A percentile compares a stretch with the other conserved stretches of the same genome.
Conservation (phyloP, 768 basidiomycete species). For the Exsudoporus frostii region DNA sequence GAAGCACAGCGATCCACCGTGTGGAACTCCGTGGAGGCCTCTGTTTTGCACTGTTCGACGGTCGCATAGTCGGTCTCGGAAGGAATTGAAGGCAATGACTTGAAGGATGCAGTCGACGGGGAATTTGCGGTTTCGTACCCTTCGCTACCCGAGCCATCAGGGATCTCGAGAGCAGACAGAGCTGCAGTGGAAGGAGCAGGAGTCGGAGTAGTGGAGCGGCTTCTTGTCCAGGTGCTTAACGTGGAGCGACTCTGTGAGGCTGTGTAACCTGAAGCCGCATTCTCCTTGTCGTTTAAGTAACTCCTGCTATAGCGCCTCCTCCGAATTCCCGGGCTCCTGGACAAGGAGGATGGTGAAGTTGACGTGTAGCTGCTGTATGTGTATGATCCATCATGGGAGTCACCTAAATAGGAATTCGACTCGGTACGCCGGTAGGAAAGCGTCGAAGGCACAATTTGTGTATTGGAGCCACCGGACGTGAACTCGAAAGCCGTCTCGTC, state of each 20-base stretch:
- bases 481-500: constrained; percentile 40
- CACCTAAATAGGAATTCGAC: constrained; percentile 55
- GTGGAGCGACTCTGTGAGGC: constrained; percentile 35
- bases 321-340: constrained; percentile 56
- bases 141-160: constrained; percentile 42
- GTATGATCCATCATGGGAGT: constrained; percentile 45
- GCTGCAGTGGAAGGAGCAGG: constrained; percentile 30
- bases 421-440: constrained; percentile 50
- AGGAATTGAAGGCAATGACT: constrained; percentile 59
- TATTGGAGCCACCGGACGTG: constrained; percentile 38
- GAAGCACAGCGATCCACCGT: constrained; percentile 46
- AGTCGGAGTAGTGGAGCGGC: constrained; percentile 30
- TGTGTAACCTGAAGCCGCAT: constrained; percentile 35
- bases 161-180: constrained; percentile 31
- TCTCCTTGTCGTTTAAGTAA: constrained; percentile 56
- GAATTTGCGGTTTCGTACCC: constrained; percentile 46
- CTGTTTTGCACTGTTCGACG: constrained; percentile 41
- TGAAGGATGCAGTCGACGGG: constrained; percentile 50
- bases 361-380: constrained; percentile 33
- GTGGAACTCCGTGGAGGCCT: constrained; percentile 43
- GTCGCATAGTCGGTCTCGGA: constrained; percentile 48
- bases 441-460: constrained; percentile 48
- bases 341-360: constrained; percentile 52
- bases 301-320: constrained; percentile 44
- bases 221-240: constrained; percentile 33